These are phyloP conservation scores for Ogataea sp. DNA, from an alignment of 805 yeast genomes.

Conservation along the genomic window DNA sequence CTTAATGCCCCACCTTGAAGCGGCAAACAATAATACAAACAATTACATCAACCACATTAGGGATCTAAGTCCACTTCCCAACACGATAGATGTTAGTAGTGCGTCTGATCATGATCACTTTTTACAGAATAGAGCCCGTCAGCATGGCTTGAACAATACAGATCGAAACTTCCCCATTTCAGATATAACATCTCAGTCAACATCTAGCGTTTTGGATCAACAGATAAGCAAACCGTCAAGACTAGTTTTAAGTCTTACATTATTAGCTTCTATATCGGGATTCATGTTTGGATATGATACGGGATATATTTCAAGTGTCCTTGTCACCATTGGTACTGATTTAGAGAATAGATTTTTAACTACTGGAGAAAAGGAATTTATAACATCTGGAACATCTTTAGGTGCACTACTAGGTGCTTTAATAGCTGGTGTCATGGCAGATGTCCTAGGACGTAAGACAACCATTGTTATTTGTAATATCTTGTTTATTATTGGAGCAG, in stretches of 20 bases:
- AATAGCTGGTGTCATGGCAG: slow-evolving; percentile 41
- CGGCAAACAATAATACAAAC: neutral
- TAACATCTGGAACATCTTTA: slow-evolving; percentile 47
- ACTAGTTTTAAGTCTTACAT: slow-evolving; percentile 35
- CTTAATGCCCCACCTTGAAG: neutral
- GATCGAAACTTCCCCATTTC: neutral
- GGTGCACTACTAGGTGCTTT: slow-evolving; percentile 47
- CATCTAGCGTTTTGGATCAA: slow-evolving; percentile 8
- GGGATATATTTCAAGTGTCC: slow-evolving; percentile 49
- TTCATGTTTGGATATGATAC: slow-evolving; percentile 58
- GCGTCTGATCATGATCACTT: neutral
- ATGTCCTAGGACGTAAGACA: slow-evolving; percentile 37
- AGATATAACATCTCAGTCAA: slow-evolving; percentile 4
- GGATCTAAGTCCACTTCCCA: neutral
- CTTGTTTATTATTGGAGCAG: slow-evolving; percentile 40
- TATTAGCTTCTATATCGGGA: slow-evolving; percentile 47
- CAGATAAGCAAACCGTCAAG: slow-evolving; percentile 25
- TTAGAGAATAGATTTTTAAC: slow-evolving; percentile 30
- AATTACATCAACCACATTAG: neutral
- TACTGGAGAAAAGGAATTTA: slow-evolving; percentile 39
- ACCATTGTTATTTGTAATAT: slow-evolving; percentile 39
- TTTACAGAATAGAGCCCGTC: too few species aligned
- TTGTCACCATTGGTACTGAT: slow-evolving; percentile 44
- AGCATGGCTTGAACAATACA: too few species aligned
- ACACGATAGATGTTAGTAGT: neutral